Base-by-base conservation (phyloP, 2,329 filamentous ascomycete genomes). In the Colletotrichum agaves region DNA sequence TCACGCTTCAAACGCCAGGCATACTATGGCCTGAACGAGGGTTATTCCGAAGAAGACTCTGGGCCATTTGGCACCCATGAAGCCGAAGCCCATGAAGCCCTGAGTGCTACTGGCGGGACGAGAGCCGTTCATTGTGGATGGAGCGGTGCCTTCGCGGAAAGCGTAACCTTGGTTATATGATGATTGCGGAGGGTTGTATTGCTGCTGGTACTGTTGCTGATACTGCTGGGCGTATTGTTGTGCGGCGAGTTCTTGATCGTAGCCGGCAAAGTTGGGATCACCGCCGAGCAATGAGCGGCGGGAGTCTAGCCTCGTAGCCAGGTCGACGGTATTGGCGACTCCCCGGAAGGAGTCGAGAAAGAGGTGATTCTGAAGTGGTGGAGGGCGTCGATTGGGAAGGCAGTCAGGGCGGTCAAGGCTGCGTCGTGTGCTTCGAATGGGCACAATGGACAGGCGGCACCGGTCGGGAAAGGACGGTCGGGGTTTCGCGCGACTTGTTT, bases 1-100 rank as follows among this genome's bases (percentile, higher is more conserved):
- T 77, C 86, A 97, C 93, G 91, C 88, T 85, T 99, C 95, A 71
- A 98, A 91, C 23, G 87, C 90, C 72, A 98, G 86, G 70, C 93
- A 92, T 61, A 97, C 86, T 69, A 91, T 80, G 70, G 93, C 92
- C 83, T 99, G 96, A 64, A 92, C 71, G 50, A 91, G 79, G 39
- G 93, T 90, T 39, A 92, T 86, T 71, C 89, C 78, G 80, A 97
- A 88, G 77, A 98, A 98, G 69, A 89, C 84, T 85, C 93, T 95
- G 15, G 94, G 94, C 95, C 96, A 99, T 75, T 86, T 88, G 64
- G 92, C 92, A 76, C 90, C 92, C 73, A 97, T 91, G 73, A 92
- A 88, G 77, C 94, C 95, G 83, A 94, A 61, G 56, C 67, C 65
- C 52, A 68, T 33, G 39, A 62, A 71, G 27, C 67, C 60, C 15